These are phyloP conservation scores for Candida sithepensis DNA, from an alignment of 805 yeast genomes.

Conservation along the genomic window DNA sequence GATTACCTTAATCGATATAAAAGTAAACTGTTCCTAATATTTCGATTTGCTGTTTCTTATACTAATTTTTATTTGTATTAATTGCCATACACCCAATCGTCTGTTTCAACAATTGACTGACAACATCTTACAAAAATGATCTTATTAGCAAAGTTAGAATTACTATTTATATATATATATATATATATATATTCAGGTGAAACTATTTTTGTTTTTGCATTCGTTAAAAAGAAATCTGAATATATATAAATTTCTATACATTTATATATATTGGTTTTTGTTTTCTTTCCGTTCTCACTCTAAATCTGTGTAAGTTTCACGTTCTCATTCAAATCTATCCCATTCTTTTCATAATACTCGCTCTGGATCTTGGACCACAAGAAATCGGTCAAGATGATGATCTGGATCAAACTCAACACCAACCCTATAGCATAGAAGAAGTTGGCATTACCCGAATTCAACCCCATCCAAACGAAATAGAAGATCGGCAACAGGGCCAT, in stretches of 20 bases:
- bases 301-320: slow-evolving; percentile 50
- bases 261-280: not conserved
- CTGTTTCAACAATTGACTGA: too few species aligned
- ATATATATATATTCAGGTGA: too few species aligned
- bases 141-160: too few species aligned
- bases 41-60: too few species aligned
- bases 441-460: slow-evolving; percentile 94
- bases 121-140: too few species aligned
- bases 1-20: too few species aligned
- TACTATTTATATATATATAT: too few species aligned
- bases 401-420: slow-evolving; percentile 69
- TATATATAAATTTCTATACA: not conserved
- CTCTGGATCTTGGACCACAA: slow-evolving; percentile 73
- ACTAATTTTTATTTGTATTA: too few species aligned
- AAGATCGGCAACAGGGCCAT: slow-evolving; percentile 79
- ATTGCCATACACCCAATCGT: too few species aligned
- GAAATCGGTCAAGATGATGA: slow-evolving; percentile 67
- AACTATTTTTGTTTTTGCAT: too few species aligned
- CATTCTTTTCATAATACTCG: slow-evolving; percentile 49
- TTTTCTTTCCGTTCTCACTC: not conserved
- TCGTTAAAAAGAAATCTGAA: too few species aligned
- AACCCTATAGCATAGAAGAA: slow-evolving; percentile 93
- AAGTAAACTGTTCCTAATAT: too few species aligned
- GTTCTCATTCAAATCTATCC: slow-evolving; percentile 37
- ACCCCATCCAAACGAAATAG: slow-evolving; percentile 89